These are phyloP conservation scores for Vittaforma corneae DNA, from an alignment of 371 early-diverging fungal species.

Conservation along the genomic window DNA sequence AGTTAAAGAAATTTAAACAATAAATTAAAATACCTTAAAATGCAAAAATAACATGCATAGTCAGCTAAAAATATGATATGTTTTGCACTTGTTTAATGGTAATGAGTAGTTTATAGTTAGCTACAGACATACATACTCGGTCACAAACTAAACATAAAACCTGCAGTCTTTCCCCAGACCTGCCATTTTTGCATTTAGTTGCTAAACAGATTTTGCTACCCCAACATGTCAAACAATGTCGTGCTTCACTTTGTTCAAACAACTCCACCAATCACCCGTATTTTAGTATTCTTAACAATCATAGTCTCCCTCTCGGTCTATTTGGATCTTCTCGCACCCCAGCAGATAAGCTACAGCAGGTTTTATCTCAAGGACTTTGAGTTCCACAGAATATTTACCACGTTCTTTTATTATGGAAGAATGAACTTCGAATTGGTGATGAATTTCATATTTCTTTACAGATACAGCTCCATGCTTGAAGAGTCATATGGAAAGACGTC, in stretches of 20 bases:
- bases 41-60: too few relatives aligned
- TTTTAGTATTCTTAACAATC: conserved; percentile 29
- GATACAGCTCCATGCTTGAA: conserved; percentile 59
- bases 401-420: conserved; percentile 57
- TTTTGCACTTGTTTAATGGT: too few relatives aligned
- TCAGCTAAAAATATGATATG: too few relatives aligned
- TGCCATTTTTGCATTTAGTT: too few relatives aligned
- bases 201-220: conserved; percentile 1
- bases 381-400: conserved; percentile 52
- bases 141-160: too few relatives aligned
- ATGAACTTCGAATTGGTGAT: conserved; percentile 50
- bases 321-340: conserved; percentile 41
- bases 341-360: conserved; percentile 42
- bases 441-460: conserved; percentile 56
- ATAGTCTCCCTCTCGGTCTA: conserved; percentile 38
- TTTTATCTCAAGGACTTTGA: conserved; percentile 48
- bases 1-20: too few relatives aligned
- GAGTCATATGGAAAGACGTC: conserved; percentile 44
- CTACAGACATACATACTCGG: too few relatives aligned
- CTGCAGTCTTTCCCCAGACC: too few relatives aligned
- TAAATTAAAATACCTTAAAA: too few relatives aligned
- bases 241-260: conserved; percentile 8
- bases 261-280: conserved; percentile 50
- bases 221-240: conserved; percentile 4
- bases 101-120: too few relatives aligned